Evolutionary conservation across 352 stramenopile genomes (phyloP), one percentile per base, ranked within the genome.

Genomic region (Phytophthora sp.): DNA sequence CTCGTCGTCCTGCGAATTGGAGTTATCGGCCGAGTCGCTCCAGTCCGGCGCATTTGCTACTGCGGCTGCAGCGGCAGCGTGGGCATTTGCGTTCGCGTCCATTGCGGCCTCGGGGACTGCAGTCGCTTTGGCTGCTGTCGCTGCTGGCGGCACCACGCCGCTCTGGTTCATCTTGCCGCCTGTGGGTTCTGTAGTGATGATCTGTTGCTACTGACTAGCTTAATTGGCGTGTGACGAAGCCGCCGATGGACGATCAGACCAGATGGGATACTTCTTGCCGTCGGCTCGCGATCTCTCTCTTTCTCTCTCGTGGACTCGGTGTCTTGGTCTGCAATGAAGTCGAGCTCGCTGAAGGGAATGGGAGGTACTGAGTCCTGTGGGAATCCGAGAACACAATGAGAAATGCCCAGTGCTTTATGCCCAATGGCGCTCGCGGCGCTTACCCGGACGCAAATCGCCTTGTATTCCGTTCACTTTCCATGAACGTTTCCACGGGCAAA

Each of bases 1-100:
- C 41, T 79, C 77, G 33, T 91, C 82, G 11, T 74, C 74, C 20
- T 88, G 79, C 15, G 81, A 88, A 60, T 88, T 84, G 18, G 72
- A 76, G 45, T 80, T 80, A 59, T 89, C 73, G 12, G 62, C 80
- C 45, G 85, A 91, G 57, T 91, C 82, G 55, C 77, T 90, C 76
- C 80, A 91, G 57, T 90, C 85, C 9, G 41, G 26, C n/a, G 65
- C 60, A 16, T 71, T 63, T 15, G 71, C 38, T 16, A n/a, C 41
- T 33, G 18, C 27, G 6, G 38, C 24, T 38, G 38, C 72, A 26
- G 44, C 46, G 26, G 42, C 69, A 12, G n/a, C n/a, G n/a, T n/a
- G n/a, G n/a, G n/a, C n/a, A n/a, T n/a, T n/a, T n/a, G n/a, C n/a
- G n/a, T 66, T 62, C 9, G 36, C 52, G 6, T 63, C 66, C 15